Conservation (phyloP, 1,284 basidiomycete species). For the Pseudozyma flocculosa region DNA sequence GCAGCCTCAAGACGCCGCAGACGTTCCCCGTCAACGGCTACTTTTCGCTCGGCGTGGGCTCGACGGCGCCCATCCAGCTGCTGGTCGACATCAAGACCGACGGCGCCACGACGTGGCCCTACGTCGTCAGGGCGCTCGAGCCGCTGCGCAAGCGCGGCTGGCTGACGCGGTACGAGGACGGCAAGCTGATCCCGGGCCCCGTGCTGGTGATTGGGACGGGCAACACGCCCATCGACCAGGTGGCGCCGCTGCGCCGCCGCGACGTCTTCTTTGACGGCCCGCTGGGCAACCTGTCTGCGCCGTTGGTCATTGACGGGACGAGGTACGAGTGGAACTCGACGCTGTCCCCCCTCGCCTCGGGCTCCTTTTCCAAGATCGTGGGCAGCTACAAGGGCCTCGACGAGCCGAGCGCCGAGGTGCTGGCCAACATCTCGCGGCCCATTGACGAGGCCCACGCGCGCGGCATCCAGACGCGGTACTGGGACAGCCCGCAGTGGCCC, state of each 20-base stretch:
- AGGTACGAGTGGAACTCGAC: constrained; percentile 33
- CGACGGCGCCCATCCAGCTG: constrained; percentile 32
- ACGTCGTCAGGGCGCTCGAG: constrained; percentile 23
- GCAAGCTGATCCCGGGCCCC: constrained; percentile 28
- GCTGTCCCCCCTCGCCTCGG: constrained; percentile 31
- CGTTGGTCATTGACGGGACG: constrained; percentile 11
- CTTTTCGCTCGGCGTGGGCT: constrained; percentile 32
- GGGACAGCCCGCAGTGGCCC: constrained; percentile 41
- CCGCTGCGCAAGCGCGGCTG: constrained; percentile 30
- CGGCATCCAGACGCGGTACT: constrained; percentile 15
- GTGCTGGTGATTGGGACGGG: constrained; percentile 43
- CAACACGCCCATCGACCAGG: constrained; percentile 31
- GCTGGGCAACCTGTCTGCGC: constrained; percentile 23
- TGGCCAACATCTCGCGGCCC: constrained; percentile 3
- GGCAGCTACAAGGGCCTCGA: constrained; percentile 19
- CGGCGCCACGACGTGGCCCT: constrained; percentile 27
- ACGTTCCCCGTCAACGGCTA: constrained; percentile 8
- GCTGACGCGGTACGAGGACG: constrained; percentile 28
- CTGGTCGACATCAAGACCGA: constrained; percentile 49
- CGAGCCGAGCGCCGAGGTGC: constrained; percentile 8
- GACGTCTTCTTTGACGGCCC: constrained; percentile 45
- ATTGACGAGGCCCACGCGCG: constrained; percentile 14
- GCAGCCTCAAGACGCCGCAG: constrained; percentile 13
- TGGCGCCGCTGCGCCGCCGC: constrained; percentile 12
- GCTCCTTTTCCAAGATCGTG: constrained; percentile 3